Base-by-base conservation (phyloP, 2,329 filamentous ascomycete genomes). In the Sporothrix dimorphospora region DNA sequence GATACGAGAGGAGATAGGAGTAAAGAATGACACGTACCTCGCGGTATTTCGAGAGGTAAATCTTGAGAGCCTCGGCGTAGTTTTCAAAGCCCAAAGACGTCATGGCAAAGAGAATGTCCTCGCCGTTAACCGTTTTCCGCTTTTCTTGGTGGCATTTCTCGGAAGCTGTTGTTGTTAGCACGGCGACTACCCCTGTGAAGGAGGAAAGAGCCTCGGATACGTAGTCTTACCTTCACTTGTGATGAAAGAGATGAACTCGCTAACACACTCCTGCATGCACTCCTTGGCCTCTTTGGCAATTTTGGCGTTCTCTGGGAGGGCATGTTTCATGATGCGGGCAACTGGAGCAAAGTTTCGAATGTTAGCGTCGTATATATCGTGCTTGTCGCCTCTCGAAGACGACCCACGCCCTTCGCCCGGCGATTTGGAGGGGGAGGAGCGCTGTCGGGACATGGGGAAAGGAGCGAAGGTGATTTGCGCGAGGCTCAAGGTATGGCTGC, bases 141-240 rank as follows among this genome's bases (percentile, higher is more conserved):
- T 99, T 99, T 83, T 99, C 96, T 82, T 98, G 96, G 81, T 99
- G 96, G 80, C 96, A 99, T 83, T 99, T 99, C 83, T 99, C 96
- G 75, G 96, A 98, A 38, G 96, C 96, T 98, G 80, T 81, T 19
- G 14, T 1, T n/a, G 59, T 42, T n/a, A 65, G 51, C 55, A 59
- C 19, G 16, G n/a, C 55, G 30, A 40, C 14, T 6, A 2, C 14
- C 1, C 16, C 9, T 3, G 27, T 42, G 24, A 45, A 14, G 27
- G 38, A 12, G 45, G 3, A 19, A 14, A 42, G 16, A 21, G 19
- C 34, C 24, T 16, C 45, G 38, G 14, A 53, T 9, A 24, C 6
- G 19, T 19, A 45, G 69, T 68, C 92, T 80, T 82, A 97, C 96
- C 96, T 88, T 99, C 96, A 82, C 95, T 98, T 47, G 96, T 99